phyloP scores from a whole-genome alignment of 75 land plant genomes.

The Adiantum capillusveneris region DNA sequence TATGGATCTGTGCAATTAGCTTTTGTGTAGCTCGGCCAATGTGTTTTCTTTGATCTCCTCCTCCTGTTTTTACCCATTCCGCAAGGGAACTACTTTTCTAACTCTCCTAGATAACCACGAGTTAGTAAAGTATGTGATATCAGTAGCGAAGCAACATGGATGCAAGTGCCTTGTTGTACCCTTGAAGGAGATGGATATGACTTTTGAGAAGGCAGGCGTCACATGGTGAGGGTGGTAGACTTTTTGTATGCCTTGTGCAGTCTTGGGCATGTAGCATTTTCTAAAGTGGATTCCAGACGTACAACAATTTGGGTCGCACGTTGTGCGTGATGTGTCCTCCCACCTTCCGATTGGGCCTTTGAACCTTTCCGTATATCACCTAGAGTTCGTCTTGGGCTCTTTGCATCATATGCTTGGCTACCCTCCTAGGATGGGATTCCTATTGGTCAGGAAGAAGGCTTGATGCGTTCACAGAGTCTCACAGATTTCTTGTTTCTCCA shows the following conservation, averaged over 20 bases:
- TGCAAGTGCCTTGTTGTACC: background rate
- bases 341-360: conserved; percentile 14
- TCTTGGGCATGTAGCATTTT: conserved; percentile 22
- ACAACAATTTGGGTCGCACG: too few species aligned
- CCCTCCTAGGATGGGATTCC: too few species aligned
- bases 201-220: conserved; percentile 3
- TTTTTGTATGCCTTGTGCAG: conserved; percentile 24
- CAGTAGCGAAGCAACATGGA: background rate
- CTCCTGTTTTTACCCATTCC: conserved; percentile 18
- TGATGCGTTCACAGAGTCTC: too few species aligned
- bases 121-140: conserved; percentile 13
- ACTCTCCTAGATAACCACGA: conserved; percentile 28
- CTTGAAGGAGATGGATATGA: conserved; percentile 5
- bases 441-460: too few species aligned
- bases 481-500: too few species aligned
- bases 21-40: too few species aligned
- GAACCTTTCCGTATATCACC: conserved; percentile 15
- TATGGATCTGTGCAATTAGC: too few species aligned
- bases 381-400: too few species aligned
- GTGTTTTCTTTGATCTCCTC: conserved; percentile 28
- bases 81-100: conserved; percentile 17
- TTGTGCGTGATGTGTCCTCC: conserved; percentile 23
- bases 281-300: conserved; percentile 19
- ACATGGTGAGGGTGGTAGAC: conserved; percentile 3
- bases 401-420: too few species aligned